Base-by-base conservation (phyloP, 345 rosid species). In the Excoecaria agallocha region DNA sequence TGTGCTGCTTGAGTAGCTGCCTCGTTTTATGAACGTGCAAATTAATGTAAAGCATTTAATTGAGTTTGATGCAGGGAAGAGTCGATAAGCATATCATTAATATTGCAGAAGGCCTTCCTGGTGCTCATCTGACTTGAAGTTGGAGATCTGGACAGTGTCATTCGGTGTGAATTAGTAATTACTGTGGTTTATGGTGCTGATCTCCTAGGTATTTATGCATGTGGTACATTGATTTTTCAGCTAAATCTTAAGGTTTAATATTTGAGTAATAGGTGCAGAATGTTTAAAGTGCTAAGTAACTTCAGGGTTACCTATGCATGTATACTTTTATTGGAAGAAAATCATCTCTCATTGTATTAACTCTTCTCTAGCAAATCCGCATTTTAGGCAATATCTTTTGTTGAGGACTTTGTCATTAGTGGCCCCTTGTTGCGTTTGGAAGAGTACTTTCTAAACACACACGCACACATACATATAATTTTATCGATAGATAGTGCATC, bases 41-140 rank as follows among this genome's bases (percentile, higher is more conserved):
- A 19, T n/a, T 55, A 6, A 55, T 22, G 10, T 20, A 11, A 66
- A 45, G 69, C 54, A 45, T 22, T 45, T 46, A 46, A 37, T 45
- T 66, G 35, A 66, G 22, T 43, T 6, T 45, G 30, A n/a, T 66
- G 69, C 70, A 67, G 58, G 58, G 41, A 8, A 30, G 20, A 68
- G 59, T 30, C 46, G 16, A 30, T 50, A 35, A 51, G 71, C 57
- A 68, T 68, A 20, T 35, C 9, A 8, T n/a, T 37, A 35, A 68
- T 20, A 50, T 9, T 13, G 12, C 38, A 45, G 56, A 12, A 46
- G 70, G 8, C 9, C 2, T 19, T 48, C 39, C 25, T 24, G 71
- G 71, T 7, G 57, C 39, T 30, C 56, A 22, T 24, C 17, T n/a
- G 51, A 8, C 25, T 35, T 22, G 22, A 13, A 7, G 1, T 30